phyloP scores from a whole-genome alignment of 306 rosid genomes.

The Macrotyloma uniflorum region DNA sequence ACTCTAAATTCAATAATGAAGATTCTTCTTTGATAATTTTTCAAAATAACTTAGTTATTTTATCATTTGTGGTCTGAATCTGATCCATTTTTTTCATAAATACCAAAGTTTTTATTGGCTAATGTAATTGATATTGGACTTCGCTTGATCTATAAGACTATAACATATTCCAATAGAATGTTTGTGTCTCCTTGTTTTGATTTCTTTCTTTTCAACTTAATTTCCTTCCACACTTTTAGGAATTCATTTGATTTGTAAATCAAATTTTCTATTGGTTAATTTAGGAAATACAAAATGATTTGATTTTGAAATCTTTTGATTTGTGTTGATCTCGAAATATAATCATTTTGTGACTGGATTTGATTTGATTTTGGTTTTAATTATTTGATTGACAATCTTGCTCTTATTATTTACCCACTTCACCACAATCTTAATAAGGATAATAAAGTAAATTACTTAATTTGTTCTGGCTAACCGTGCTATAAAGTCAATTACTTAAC shows the following conservation, averaged over 20 bases:
- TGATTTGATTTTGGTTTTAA: background rate
- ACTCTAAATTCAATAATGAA: slow-evolving; percentile 14
- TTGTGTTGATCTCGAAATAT: background rate
- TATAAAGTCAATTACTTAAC: background rate
- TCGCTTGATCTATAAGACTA: background rate
- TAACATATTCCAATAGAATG: slow-evolving; percentile 8
- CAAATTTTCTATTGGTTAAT: slow-evolving; percentile 2
- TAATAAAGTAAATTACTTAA: slow-evolving; percentile 13
- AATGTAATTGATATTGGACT: background rate
- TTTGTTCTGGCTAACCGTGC: too few relatives aligned
- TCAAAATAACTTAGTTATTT: background rate
- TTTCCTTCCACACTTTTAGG: slow-evolving; percentile 6
- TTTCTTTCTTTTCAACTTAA: background rate
- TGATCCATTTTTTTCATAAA: background rate
- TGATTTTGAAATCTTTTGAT: slow-evolving; percentile 13
- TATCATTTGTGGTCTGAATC: slow-evolving; percentile 5
- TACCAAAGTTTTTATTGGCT: background rate
- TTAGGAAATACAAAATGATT: slow-evolving; percentile 2
- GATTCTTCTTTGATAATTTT: slow-evolving; percentile 12
- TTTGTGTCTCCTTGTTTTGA: background rate
- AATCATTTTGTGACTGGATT: background rate
- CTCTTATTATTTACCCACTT: background rate
- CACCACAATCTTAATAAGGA: slow-evolving; percentile 13
- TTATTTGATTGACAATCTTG: slow-evolving; percentile 11
- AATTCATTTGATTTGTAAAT: slow-evolving; percentile 26